Base-by-base conservation (phyloP, 345 rosid genomes). In the Euphorbia pulcherrima region DNA sequence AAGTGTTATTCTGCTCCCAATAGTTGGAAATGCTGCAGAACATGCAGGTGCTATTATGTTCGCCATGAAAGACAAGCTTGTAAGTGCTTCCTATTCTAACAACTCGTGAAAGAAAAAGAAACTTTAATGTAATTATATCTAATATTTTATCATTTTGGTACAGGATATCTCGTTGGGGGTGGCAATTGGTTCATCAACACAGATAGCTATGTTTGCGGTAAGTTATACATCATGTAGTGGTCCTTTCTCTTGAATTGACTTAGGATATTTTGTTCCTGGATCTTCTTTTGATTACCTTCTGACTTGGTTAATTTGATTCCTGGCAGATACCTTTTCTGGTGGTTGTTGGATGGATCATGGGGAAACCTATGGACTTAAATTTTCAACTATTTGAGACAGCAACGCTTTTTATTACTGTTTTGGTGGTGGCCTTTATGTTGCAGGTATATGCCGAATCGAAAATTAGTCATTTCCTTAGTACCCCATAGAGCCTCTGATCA, bases 1-100 rank as follows among this genome's bases (percentile, higher is more conserved):
- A 33, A 84, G 88, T 21, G 85, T 84, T 53, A 76, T 84, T 55
- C 72, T 82, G 40, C 80, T 82, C 11, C 88, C 85, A 21, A 81
- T 84, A 17, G 81, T 84, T 55, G 85, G 88, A 52, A 84, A 84
- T 66, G 88, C 88, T 12, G 85, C 88, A 62, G 85, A 84, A 68
- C 88, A 84, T 72, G 84, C 85, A 13, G 73, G 85, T 65, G 85
- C 85, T 17, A 48, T 82, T 50, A 74, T 82, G 84, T 84, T 82
- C 75, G 85, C 84, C 52, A 64, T 84, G 81, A 84, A 74, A 74
- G 85, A 79, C 74, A 84, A 84, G 84, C 85, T 81, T 71, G 85
- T 84, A 78, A 79, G 76, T 60, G 35, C 62, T 30, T 20, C 10
- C 37, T 68, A 35, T 61, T 9, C 37, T 64, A 29, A 0, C 35